These are phyloP conservation scores for Acanthamoeba lenticulata DNA, from an alignment of 208 protist species.

Conservation along the genomic window DNA sequence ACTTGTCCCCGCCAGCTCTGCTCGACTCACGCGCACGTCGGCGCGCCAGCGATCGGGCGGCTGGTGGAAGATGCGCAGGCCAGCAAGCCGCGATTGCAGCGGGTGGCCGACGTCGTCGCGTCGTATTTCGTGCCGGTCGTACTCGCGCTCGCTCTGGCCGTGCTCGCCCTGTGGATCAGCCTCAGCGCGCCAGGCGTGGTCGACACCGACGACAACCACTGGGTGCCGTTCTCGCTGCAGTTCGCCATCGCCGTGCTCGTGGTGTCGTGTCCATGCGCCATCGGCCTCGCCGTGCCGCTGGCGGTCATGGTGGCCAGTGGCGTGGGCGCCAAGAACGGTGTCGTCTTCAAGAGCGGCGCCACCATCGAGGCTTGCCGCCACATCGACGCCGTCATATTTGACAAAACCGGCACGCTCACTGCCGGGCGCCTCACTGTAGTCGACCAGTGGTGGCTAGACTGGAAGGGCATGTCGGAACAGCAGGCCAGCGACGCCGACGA, in stretches of 20 bases:
- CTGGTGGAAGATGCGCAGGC: conserved; percentile 96
- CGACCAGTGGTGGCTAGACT: conserved; percentile 67
- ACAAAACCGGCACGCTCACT: conserved; percentile 98
- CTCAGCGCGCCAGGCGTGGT: background rate
- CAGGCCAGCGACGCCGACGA: background rate
- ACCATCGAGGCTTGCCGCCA: conserved; percentile 90
- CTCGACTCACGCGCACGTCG: too few relatives aligned
- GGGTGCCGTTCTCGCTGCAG: conserved; percentile 89
- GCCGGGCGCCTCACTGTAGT: conserved; percentile 90
- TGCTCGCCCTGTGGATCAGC: conserved; percentile 92
- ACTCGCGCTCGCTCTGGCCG: conserved; percentile 89
- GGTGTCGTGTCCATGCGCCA: conserved; percentile 95
- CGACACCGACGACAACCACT: conserved; percentile 54
- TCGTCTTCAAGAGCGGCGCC: conserved; percentile 93
- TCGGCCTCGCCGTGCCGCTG: conserved; percentile 96
- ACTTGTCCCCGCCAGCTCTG: background rate
- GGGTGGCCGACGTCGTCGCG: conserved; percentile 88
- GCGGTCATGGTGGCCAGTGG: conserved; percentile 97
- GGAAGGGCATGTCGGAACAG: too few relatives aligned
- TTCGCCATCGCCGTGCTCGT: conserved; percentile 96
- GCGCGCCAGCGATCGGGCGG: conserved; percentile 90
- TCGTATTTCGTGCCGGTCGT: conserved; percentile 94
- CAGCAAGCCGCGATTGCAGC: conserved; percentile 94
- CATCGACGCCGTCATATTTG: conserved; percentile 92
- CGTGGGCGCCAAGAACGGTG: conserved; percentile 86